phyloP scores from a whole-genome alignment of 2,329 filamentous ascomycete species.

The Fusarium tanahbumbuense region DNA sequence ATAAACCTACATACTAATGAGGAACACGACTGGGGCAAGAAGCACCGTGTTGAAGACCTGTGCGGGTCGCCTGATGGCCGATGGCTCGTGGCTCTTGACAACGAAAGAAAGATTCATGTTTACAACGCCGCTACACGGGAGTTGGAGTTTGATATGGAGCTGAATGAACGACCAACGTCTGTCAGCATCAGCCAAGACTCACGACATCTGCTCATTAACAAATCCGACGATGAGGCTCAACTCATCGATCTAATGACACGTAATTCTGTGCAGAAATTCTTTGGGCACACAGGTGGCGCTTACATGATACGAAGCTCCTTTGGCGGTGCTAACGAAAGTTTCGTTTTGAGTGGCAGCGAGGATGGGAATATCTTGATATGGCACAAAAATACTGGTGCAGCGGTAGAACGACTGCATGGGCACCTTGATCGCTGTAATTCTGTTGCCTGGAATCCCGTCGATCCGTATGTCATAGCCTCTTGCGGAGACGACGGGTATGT shows the following conservation, averaged over 20 bases:
- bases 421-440: constrained; percentile 85
- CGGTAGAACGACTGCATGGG: constrained; percentile 80
- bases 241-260: constrained; percentile 81
- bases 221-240: constrained; percentile 79
- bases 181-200: constrained; percentile 86
- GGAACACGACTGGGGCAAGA: constrained; percentile 73
- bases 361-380: constrained; percentile 84
- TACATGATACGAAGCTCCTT: constrained; percentile 86
- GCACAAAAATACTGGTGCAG: constrained; percentile 83
- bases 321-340: constrained; percentile 91
- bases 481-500: constrained; percentile 89
- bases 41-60: constrained; percentile 84
- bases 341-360: constrained; percentile 92
- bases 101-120: constrained; percentile 77
- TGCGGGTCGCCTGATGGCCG: constrained; percentile 84
- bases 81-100: constrained; percentile 82
- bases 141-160: constrained; percentile 77
- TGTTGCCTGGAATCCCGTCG: constrained; percentile 86
- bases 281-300: constrained; percentile 78
- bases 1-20: constrained; percentile 75
- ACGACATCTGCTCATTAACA: constrained; percentile 83
- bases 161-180: constrained; percentile 77
- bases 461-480: constrained; percentile 88
- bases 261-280: constrained; percentile 77
- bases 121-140: constrained; percentile 83